phyloP scores from a whole-genome alignment of 2,329 filamentous ascomycete genomes.

The Pseudogymnoascus sp. region DNA sequence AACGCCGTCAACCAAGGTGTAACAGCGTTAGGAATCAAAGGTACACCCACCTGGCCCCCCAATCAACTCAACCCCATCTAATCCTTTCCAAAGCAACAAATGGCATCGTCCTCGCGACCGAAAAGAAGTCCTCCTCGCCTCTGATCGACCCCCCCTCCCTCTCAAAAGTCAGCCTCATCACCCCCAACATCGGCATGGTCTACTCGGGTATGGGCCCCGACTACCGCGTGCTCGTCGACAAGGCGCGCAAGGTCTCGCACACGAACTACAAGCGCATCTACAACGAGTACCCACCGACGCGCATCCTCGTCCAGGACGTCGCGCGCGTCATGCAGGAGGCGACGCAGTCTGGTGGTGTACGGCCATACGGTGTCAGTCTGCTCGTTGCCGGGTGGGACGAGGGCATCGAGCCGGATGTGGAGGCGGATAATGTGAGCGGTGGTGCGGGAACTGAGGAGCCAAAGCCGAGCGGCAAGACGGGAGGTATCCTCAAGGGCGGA shows the following conservation, averaged over 20 bases:
- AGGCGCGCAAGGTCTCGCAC: constrained; percentile 95
- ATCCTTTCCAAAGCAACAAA: constrained; percentile 65
- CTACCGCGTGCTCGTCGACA: constrained; percentile 95
- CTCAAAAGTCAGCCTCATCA: constrained; percentile 96
- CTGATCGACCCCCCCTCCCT: constrained; percentile 92
- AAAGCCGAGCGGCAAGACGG: constrained; percentile 76
- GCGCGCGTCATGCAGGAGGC: constrained; percentile 98
- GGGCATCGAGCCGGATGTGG: constrained; percentile 78
- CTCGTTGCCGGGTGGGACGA: constrained; percentile 97
- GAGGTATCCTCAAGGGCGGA: constrained; percentile 88
- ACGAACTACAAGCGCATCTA: constrained; percentile 99
- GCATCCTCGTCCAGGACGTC: constrained; percentile 98
- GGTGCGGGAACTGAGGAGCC: constrained; percentile 55
- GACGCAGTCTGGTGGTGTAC: constrained; percentile 93
- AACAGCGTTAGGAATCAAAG: constrained; percentile 97
- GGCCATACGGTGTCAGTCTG: constrained; percentile 92
- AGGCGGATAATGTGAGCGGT: constrained; percentile 47
- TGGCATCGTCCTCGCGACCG: constrained; percentile 95
- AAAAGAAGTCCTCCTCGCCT: constrained; percentile 98
- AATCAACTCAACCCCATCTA: neutral
- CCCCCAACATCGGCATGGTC: constrained; percentile 98
- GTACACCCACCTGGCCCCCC: constrained; percentile 38
- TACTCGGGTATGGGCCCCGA: constrained; percentile 99
- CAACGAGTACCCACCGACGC: constrained; percentile 99
- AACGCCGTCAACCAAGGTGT: constrained; percentile 99